A percentile compares a stretch with the other conserved stretches of the same genome.
These are phyloP conservation scores for Phytomonas sp. DNA, from an alignment of 208 protist genomes.

Conservation along the genomic window DNA sequence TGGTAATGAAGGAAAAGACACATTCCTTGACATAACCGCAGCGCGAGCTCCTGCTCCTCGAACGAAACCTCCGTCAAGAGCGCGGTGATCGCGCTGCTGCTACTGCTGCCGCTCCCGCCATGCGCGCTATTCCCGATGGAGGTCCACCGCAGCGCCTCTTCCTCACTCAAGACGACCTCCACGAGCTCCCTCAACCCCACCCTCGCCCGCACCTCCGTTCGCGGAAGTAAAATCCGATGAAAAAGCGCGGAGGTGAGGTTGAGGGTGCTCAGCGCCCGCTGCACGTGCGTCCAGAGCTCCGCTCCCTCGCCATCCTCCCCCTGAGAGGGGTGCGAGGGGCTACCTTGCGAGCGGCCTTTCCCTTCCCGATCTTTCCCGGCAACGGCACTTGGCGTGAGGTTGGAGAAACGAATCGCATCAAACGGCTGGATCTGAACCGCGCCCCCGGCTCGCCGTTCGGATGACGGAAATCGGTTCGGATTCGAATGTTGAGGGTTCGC, in stretches of 20 bases:
- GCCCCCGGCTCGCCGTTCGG: not conserved
- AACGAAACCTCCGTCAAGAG: slow-evolving; percentile 52
- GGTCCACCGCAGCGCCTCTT: slow-evolving; percentile 31
- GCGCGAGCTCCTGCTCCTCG: slow-evolving; percentile 73
- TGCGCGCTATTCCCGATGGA: slow-evolving; percentile 13
- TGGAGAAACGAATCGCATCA: slow-evolving; percentile 1
- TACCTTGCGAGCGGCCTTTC: not conserved
- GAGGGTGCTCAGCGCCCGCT: slow-evolving; percentile 43
- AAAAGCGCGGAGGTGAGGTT: slow-evolving; percentile 63
- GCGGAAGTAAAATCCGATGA: slow-evolving; percentile 47
- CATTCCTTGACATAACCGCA: slow-evolving; percentile 76
- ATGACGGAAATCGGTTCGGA: not conserved
- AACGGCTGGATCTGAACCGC: not conserved
- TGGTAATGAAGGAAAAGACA: slow-evolving; percentile 67
- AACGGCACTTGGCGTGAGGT: not conserved
- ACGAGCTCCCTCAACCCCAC: slow-evolving; percentile 44
- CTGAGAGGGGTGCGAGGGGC: too few relatives aligned
- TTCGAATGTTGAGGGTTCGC: not conserved
- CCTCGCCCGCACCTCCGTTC: slow-evolving; percentile 34
- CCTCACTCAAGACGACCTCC: slow-evolving; percentile 13
- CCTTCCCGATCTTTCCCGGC: not conserved
- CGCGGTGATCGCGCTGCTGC: slow-evolving; percentile 13
- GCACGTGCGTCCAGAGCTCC: slow-evolving; percentile 33
- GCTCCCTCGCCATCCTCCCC: not conserved
- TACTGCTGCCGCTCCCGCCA: not conserved